Conservation (phyloP, 2,329 filamentous ascomycete genomes). For the Triangularia verruculosa region DNA sequence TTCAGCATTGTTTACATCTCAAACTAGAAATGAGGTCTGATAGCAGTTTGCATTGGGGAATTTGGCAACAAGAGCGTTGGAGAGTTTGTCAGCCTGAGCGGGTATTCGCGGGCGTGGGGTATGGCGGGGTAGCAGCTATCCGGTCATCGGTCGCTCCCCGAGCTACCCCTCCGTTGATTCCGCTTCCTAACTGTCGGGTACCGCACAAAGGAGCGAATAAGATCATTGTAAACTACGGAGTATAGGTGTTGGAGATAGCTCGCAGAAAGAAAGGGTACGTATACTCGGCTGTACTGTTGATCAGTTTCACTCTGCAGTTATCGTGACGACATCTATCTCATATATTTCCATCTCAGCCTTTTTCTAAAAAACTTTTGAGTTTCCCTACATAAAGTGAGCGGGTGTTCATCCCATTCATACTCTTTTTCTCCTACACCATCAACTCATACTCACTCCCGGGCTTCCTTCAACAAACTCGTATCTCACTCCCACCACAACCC, state of each 20-base stretch:
- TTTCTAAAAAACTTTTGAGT: not conserved
- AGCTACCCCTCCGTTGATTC: not conserved
- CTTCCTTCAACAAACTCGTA: not conserved
- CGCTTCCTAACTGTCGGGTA: not conserved
- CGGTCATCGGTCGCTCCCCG: not conserved
- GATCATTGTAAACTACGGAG: not conserved
- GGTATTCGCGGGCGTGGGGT: not conserved
- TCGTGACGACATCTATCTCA: not conserved
- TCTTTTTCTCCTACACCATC: not conserved
- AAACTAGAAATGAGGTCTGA: not conserved
- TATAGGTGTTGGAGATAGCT: not conserved
- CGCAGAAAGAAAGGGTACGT: not conserved
- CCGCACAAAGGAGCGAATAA: not conserved
- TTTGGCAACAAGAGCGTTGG: not conserved
- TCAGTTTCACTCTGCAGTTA: not conserved
- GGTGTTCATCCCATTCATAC: not conserved
- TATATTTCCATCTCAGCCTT: not conserved
- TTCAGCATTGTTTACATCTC: not conserved
- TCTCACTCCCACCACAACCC: not conserved
- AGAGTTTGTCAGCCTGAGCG: not conserved
- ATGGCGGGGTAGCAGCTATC: not conserved
- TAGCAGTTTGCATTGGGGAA: not conserved
- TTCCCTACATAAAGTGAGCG: not conserved
- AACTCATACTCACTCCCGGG: not conserved
- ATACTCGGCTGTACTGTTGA: not conserved